These are phyloP conservation scores for Pseudocercospora macadamiae DNA, from an alignment of 2,329 filamentous ascomycete genomes.

Conservation along the genomic window DNA sequence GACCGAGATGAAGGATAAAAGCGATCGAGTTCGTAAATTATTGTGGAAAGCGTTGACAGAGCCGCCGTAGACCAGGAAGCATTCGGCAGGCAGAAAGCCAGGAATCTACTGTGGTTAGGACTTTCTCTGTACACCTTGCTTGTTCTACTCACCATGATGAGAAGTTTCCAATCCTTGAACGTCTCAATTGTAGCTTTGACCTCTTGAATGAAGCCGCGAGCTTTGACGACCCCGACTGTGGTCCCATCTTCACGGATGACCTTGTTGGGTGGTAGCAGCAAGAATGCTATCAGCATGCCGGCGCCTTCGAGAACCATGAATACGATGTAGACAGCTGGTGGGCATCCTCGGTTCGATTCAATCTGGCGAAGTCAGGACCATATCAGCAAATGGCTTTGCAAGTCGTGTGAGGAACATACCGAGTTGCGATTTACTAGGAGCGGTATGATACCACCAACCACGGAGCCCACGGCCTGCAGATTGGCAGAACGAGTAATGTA, in stretches of 20 bases:
- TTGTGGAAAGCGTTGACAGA: constrained; percentile 40
- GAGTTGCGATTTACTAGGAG: constrained; percentile 34
- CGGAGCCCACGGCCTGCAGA: constrained; percentile 37
- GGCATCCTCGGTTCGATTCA: constrained; percentile 5
- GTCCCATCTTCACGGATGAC: constrained; percentile 36
- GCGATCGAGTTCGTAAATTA: constrained; percentile 33
- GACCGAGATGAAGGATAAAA: constrained; percentile 39
- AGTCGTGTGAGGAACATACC: constrained; percentile 14
- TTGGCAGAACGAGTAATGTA: constrained; percentile 38
- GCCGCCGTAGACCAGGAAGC: constrained; percentile 40
- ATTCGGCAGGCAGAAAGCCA: constrained; percentile 35
- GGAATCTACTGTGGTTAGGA: no score
- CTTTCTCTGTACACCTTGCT: no score
- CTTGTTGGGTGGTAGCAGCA: constrained; percentile 30
- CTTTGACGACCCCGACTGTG: constrained; percentile 32
- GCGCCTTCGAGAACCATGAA: constrained; percentile 34
- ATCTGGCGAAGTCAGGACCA: not conserved
- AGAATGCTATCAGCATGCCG: constrained; percentile 19
- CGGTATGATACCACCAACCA: constrained; percentile 36
- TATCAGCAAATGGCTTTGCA: constrained; percentile 20
- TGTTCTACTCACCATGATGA: constrained; percentile 31
- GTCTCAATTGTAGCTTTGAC: constrained; percentile 37
- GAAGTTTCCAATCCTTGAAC: constrained; percentile 34
- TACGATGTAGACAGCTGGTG: constrained; percentile 33
- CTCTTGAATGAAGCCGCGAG: constrained; percentile 33